A percentile compares a stretch with the other conserved stretches of the same genome.
Conservation (phyloP, 2,329 filamentous ascomycete genomes). For the Periconia sp. region DNA sequence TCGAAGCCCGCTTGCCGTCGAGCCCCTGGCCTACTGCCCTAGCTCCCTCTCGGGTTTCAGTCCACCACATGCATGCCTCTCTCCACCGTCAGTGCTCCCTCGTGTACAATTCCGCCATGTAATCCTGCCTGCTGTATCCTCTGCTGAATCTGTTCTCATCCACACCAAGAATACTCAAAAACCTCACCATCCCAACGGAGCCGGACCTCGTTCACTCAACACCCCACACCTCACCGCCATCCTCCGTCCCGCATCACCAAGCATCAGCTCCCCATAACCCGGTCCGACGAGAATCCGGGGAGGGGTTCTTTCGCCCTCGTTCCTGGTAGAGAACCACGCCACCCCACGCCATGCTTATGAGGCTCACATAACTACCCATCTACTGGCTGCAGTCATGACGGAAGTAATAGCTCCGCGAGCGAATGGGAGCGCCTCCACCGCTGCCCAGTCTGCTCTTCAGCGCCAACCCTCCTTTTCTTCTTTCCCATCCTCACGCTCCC, state of each 20-base stretch:
- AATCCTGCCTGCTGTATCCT: not conserved
- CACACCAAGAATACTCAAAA: not conserved
- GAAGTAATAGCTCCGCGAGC: constrained; percentile 33
- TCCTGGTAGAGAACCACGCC: constrained; percentile 15
- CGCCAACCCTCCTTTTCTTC: constrained; percentile 49
- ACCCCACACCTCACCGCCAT: not conserved
- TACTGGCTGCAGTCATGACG: constrained; percentile 33
- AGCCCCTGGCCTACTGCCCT: not conserved
- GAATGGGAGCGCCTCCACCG: constrained; percentile 9
- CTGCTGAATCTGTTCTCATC: not conserved
- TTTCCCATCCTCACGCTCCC: constrained; percentile 44
- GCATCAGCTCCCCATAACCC: not conserved
- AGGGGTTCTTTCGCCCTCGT: constrained; percentile 18
- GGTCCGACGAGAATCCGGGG: constrained; percentile 2
- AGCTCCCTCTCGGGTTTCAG: not conserved
- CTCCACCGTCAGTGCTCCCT: not conserved
- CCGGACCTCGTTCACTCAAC: too few relatives aligned
- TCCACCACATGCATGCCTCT: not conserved
- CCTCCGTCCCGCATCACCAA: not conserved
- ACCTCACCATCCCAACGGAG: too few relatives aligned
- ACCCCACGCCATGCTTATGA: constrained; percentile 12
- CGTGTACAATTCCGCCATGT: not conserved
- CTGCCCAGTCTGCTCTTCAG: constrained; percentile 30
- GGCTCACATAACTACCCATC: not conserved
- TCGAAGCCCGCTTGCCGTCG: not conserved